Evolutionary conservation across 202 grass and related monocot species (phyloP).

Genomic region (Setaria viridis): DNA sequence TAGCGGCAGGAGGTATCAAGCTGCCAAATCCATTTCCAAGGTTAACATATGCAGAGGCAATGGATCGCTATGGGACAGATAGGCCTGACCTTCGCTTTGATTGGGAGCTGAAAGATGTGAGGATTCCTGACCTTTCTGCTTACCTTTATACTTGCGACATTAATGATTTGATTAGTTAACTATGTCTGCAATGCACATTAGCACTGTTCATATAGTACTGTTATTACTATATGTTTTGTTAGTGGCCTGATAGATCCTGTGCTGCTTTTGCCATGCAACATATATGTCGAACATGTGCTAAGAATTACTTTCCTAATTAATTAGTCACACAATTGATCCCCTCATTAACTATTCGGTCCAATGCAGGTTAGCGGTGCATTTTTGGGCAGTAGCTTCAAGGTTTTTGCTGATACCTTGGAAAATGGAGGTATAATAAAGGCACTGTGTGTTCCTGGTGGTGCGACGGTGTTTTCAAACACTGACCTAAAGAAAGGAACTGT

Average conservation of each 20-base stretch:
- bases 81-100: constrained; percentile 94
- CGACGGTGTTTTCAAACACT: constrained; percentile 92
- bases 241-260: constrained; percentile 5
- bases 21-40: constrained; percentile 88
- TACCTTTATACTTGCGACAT: neutral
- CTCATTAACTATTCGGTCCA: constrained; percentile 16
- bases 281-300: neutral
- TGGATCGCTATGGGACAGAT: constrained; percentile 90
- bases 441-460: constrained; percentile 74
- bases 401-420: constrained; percentile 89
- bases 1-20: constrained; percentile 76
- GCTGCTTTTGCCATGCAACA: constrained; percentile 26
- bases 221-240: constrained; percentile 32
- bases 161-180: constrained; percentile 34
- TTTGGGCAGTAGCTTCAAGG: constrained; percentile 76
- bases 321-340: constrained; percentile 5
- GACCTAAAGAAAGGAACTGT: constrained; percentile 91
- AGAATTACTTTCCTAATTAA: neutral
- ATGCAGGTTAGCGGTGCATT: constrained; percentile 87
- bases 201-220: neutral
- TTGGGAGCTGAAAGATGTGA: constrained; percentile 92
- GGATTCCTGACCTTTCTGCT: constrained; percentile 42
- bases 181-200: constrained; percentile 4
- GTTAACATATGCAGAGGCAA: constrained; percentile 83
- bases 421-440: constrained; percentile 80